Evolutionary conservation across 257 asterid species (phyloP), one percentile per base, ranked within the genome.

Genomic region (Lithospermum erythrorhizon): DNA sequence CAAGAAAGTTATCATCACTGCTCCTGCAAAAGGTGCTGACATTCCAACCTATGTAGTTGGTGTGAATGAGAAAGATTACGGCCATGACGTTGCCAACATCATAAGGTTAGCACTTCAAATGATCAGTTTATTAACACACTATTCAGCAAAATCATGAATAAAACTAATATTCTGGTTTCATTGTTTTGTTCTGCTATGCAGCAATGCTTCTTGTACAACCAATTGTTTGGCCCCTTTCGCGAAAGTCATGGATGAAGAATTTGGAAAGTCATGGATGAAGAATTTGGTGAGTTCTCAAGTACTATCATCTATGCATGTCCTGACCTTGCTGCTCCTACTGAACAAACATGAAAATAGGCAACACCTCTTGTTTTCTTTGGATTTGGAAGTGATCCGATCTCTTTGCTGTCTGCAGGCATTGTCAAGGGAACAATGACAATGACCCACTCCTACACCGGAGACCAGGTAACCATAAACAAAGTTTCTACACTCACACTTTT

Each of bases 181-280:
- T 48, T 13, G 53, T 58, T 58, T 41, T 32, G 59, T 47, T 52
- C 2, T 68, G 48, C 1, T 37, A 37, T 62, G 68, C 96, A 90
- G 96, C 82, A 90, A 87, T 67, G 96, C 97, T 66, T 90, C 97
- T 74, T 90, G 97, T 80, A 90, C 96, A 59, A 90, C 97, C 75
- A 90, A 90, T 73, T 90, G 96, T 60, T 80, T 90, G 86, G 97
- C 97, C 66, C 97, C 97, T 27, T 90, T 87, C 25, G 96, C 77
- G 23, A 90, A 90, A 77, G 77, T 90, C 73, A 2, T 85, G 84
- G 97, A 87, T 62, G 96, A 83, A 58, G 96, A 82, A 71, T 73
- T 87, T 20, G 95, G 97, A 90, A 90, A 77, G 77, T 90, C 73
- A 2, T 85, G 84, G 97, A 87, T 62, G 96, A 83, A 58, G 96